Evolutionary conservation across 108 stramenopile genomes (phyloP).

Genomic region (Stephanodiscus minutulus): DNA sequence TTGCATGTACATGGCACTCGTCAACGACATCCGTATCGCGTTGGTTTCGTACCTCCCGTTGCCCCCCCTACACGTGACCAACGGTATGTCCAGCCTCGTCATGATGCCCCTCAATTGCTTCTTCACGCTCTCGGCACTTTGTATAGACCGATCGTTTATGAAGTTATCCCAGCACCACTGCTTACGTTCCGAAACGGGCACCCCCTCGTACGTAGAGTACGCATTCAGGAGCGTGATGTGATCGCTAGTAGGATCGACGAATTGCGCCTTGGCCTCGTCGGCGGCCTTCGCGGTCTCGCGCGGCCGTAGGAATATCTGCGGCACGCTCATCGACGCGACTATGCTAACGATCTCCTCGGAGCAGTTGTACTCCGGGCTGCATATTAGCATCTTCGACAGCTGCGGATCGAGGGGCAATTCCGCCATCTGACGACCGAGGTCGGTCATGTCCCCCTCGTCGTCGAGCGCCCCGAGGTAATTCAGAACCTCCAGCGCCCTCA

Average conservation of each 20-base stretch:
- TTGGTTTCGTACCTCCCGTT: slow-evolving; percentile 85
- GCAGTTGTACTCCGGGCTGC: slow-evolving; percentile 93
- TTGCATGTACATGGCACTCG: slow-evolving; percentile 94
- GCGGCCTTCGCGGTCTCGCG: slow-evolving; percentile 94
- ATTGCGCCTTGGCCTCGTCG: slow-evolving; percentile 99
- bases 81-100: slow-evolving; percentile 83
- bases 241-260: slow-evolving; percentile 94
- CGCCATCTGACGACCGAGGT: slow-evolving; percentile 96
- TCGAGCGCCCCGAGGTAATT: slow-evolving; percentile 98
- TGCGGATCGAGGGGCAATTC: slow-evolving; percentile 93
- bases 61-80: slow-evolving; percentile 80
- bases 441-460: slow-evolving; percentile 97
- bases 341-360: slow-evolving; percentile 97
- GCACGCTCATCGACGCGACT: slow-evolving; percentile 95
- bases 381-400: slow-evolving; percentile 93
- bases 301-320: slow-evolving; percentile 96
- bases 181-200: slow-evolving; percentile 81
- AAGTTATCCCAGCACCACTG: slow-evolving; percentile 99
- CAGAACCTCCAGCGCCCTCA: slow-evolving; percentile 96
- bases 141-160: slow-evolving; percentile 93
- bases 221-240: slow-evolving; percentile 97
- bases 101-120: slow-evolving; percentile 91
- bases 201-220: slow-evolving; percentile 87
- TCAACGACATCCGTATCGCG: slow-evolving; percentile 89
- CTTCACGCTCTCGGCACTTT: slow-evolving; percentile 88